phyloP scores from a whole-genome alignment of 176 grass and related monocot genomes.

The Eragrostis curvula region DNA sequence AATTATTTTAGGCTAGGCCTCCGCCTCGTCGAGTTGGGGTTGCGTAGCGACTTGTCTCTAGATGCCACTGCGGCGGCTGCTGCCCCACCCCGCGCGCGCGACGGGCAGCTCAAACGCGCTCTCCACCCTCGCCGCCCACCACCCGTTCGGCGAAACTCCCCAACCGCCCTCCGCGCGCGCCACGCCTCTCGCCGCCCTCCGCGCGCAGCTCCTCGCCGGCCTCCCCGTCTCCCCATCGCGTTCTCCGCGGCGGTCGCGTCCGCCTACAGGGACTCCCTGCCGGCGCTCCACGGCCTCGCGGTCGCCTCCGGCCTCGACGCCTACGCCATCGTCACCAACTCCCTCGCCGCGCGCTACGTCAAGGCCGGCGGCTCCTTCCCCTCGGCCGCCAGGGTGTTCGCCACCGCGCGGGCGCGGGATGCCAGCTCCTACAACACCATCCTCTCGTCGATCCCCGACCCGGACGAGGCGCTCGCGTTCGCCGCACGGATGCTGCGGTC shows the following conservation, averaged over 20 bases:
- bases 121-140: constrained; percentile 44
- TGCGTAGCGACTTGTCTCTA: not conserved
- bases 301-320: constrained; percentile 58
- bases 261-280: constrained; percentile 25
- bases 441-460: constrained; percentile 59
- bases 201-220: constrained; percentile 3
- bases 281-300: constrained; percentile 65
- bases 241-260: constrained; percentile 51
- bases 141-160: constrained; percentile 47
- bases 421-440: constrained; percentile 83
- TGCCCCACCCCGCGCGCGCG: constrained; percentile 29
- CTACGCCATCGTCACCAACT: constrained; percentile 62
- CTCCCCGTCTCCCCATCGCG: constrained; percentile 30
- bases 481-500: constrained; percentile 56
- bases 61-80: constrained; percentile 47
- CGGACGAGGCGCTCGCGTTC: constrained; percentile 54
- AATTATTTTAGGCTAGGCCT: constrained; percentile 1
- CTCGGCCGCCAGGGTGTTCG: constrained; percentile 52
- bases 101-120: not conserved
- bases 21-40: not conserved
- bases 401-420: constrained; percentile 41
- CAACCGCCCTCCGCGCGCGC: not conserved
- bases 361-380: constrained; percentile 50
- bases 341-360: constrained; percentile 72
- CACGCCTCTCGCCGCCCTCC: constrained; percentile 17